A percentile compares a stretch with the other conserved stretches of the same genome.
Evolutionary conservation across 1,284 basidiomycete species (phyloP).

Genomic region (Peniophora sp.): DNA sequence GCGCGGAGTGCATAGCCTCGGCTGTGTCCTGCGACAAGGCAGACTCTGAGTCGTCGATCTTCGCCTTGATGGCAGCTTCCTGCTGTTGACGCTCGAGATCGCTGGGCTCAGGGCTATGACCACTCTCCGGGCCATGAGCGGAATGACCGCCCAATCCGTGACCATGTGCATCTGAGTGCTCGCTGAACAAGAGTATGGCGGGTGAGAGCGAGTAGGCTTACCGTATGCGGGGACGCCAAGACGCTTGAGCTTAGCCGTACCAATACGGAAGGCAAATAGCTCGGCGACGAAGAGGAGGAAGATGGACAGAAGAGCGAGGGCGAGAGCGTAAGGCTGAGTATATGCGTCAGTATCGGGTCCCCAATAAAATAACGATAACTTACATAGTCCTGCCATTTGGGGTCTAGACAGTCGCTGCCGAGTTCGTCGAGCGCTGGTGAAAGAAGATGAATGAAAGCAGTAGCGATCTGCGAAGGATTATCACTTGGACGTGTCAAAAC

Average conservation of each 20-base stretch:
- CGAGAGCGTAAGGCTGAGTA: slow-evolving; percentile 69
- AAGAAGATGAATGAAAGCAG: slow-evolving; percentile 85
- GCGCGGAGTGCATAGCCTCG: slow-evolving; percentile 27
- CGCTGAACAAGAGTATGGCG: not conserved
- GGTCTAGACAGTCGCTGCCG: slow-evolving; percentile 61
- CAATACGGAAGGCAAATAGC: slow-evolving; percentile 78
- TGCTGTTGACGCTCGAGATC: not conserved
- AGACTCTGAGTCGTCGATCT: not conserved
- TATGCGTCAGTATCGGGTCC: not conserved
- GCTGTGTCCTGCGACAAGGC: slow-evolving; percentile 7
- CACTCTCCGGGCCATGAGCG: slow-evolving; percentile 58
- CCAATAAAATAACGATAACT: slow-evolving; percentile 14
- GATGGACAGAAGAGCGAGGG: slow-evolving; percentile 72
- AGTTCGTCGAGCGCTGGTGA: slow-evolving; percentile 71
- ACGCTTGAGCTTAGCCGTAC: slow-evolving; percentile 52
- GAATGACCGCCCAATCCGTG: slow-evolving; percentile 62
- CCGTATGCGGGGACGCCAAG: slow-evolving; percentile 47
- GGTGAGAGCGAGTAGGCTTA: slow-evolving; percentile 14
- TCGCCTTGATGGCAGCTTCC: not conserved
- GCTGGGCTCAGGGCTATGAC: not conserved
- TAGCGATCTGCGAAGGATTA: slow-evolving; percentile 62
- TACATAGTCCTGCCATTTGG: slow-evolving; percentile 71
- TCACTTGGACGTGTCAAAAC: slow-evolving; percentile 3
- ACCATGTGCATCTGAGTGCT: slow-evolving; percentile 49
- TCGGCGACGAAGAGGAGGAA: slow-evolving; percentile 83